phyloP scores from a whole-genome alignment of 768 basidiomycete genomes.

The Amyloporia xantha region DNA sequence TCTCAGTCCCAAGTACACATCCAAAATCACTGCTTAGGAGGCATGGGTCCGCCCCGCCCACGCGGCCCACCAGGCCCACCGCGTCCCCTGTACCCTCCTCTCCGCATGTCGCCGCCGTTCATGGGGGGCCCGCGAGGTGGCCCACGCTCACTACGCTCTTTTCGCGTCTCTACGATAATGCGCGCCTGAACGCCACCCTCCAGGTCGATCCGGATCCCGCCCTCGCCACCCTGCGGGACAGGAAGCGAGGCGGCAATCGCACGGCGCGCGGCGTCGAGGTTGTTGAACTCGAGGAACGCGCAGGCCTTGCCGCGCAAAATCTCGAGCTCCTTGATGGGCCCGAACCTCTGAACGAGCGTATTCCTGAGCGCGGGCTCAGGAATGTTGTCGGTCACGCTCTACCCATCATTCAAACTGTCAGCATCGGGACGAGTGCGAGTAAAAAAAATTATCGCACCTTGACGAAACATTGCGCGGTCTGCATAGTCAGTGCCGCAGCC shows the following conservation, averaged over 20 bases:
- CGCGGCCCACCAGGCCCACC: conserved; percentile 37
- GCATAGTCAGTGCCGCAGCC: conserved; percentile 54
- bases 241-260: conserved; percentile 77
- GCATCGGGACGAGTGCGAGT: background rate
- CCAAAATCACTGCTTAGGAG: conserved; percentile 16
- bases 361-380: conserved; percentile 42
- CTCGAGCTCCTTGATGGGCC: conserved; percentile 81
- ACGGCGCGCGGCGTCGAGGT: conserved; percentile 72
- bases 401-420: background rate
- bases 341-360: conserved; percentile 58
- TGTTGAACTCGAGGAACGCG: conserved; percentile 87
- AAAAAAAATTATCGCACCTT: conserved; percentile 52
- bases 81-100: conserved; percentile 43
- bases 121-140: conserved; percentile 51
- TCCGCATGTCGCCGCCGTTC: conserved; percentile 43
- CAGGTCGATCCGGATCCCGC: conserved; percentile 74
- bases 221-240: conserved; percentile 71
- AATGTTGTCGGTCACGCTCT: conserved; percentile 72
- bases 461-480: conserved; percentile 83
- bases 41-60: conserved; percentile 31
- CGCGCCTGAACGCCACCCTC: conserved; percentile 48
- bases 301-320: conserved; percentile 85
- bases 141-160: conserved; percentile 84
- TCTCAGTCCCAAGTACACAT: background rate
- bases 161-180: conserved; percentile 82